Conservation (phyloP, 2,329 filamentous ascomycete species). For the Chrysoporthe cubensis region DNA sequence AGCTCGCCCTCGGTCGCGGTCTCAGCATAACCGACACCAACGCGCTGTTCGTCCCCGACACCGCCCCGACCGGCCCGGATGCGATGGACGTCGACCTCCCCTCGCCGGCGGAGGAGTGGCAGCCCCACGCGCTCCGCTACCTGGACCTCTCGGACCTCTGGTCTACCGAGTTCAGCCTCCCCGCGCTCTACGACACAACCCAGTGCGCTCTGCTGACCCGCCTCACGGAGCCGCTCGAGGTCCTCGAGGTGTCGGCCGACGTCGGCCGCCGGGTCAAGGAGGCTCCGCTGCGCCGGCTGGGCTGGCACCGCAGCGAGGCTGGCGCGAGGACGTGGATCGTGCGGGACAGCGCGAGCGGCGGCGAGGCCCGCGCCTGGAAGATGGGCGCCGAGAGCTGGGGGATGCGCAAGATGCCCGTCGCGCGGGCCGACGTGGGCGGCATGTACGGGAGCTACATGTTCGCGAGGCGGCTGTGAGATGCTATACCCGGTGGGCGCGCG, state of each 20-base stretch:
- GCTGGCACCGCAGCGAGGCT: constrained; percentile 75
- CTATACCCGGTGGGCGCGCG: background rate
- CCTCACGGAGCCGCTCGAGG: constrained; percentile 70
- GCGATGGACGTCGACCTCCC: constrained; percentile 31
- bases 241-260: constrained; percentile 74
- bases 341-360: constrained; percentile 47
- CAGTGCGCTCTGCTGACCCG: constrained; percentile 60
- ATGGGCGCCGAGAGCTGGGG: constrained; percentile 85
- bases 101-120: constrained; percentile 44
- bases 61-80: constrained; percentile 9
- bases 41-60: constrained; percentile 60
- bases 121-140: constrained; percentile 69
- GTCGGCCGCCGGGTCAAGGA: constrained; percentile 66
- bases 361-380: constrained; percentile 68
- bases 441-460: constrained; percentile 82
- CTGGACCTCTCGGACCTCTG: constrained; percentile 76
- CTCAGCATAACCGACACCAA: constrained; percentile 69
- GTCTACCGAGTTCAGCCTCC: constrained; percentile 62
- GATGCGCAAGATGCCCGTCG: constrained; percentile 90
- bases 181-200: constrained; percentile 54
- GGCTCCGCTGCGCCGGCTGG: constrained; percentile 62
- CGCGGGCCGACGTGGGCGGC: constrained; percentile 86
- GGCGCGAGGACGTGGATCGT: constrained; percentile 71
- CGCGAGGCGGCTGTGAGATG: constrained; percentile 56
- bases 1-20: constrained; percentile 73